Percentiles rank a stretch among this genome's conserved stretches.
phyloP scores from a whole-genome alignment of 371 early-diverging fungal genomes.

The Mortierella sp. region DNA sequence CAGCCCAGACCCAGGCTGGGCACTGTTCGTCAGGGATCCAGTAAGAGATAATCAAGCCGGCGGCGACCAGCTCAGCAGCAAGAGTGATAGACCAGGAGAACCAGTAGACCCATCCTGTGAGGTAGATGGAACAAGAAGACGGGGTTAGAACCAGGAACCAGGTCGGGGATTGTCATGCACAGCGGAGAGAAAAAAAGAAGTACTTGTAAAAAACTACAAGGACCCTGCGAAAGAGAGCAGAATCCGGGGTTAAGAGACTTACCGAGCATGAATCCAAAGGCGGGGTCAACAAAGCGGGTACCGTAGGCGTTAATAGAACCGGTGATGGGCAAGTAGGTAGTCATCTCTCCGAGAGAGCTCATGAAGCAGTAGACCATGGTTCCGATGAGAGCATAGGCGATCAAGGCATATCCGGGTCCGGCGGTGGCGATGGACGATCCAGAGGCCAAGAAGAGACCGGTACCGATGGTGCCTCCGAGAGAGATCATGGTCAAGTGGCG shows the following conservation, averaged over 20 bases:
- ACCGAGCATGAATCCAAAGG: slow-evolving; percentile 85
- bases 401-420: slow-evolving; percentile 84
- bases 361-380: slow-evolving; percentile 86
- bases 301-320: slow-evolving; percentile 89
- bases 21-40: slow-evolving; percentile 77
- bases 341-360: slow-evolving; percentile 89
- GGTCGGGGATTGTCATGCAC: background rate
- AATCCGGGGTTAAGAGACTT: slow-evolving; percentile 62
- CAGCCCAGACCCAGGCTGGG: slow-evolving; percentile 44
- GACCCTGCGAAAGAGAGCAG: background rate
- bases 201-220: background rate
- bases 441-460: slow-evolving; percentile 89
- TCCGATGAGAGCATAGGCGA: slow-evolving; percentile 80
- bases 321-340: slow-evolving; percentile 83
- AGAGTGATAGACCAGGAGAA: slow-evolving; percentile 86
- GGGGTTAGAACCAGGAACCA: background rate
- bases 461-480: slow-evolving; percentile 79
- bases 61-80: slow-evolving; percentile 79
- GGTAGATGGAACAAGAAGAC: background rate
- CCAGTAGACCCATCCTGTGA: slow-evolving; percentile 73
- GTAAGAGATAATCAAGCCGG: slow-evolving; percentile 72
- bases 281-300: slow-evolving; percentile 85
- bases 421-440: slow-evolving; percentile 80
- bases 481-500: slow-evolving; percentile 86
- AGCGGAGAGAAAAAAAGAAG: background rate